A percentile compares a stretch with the other conserved stretches of the same genome.
phyloP scores from a whole-genome alignment of 2,329 filamentous ascomycete genomes.

The Colletotrichum sp. region DNA sequence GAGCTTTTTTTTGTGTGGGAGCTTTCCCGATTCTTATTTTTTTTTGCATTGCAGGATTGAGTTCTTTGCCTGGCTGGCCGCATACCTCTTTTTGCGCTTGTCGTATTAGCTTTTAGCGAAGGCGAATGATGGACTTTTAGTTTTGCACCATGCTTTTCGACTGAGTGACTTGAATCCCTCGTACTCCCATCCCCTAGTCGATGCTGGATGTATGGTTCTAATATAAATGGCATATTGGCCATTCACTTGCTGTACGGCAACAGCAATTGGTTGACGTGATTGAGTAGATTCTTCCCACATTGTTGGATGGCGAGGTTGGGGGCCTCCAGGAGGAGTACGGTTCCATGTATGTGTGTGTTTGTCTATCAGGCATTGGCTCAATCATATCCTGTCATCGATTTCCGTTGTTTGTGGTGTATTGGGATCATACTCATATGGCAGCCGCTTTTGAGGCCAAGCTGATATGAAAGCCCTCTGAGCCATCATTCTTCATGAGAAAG shows the following conservation, averaged over 20 bases:
- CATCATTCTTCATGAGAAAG: neutral
- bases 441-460: neutral
- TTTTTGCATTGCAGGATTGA: neutral
- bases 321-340: neutral
- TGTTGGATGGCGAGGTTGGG: neutral
- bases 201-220: neutral
- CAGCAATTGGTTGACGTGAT: neutral
- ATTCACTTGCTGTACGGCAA: neutral
- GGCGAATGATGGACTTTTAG: slow-evolving; percentile 2
- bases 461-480: neutral
- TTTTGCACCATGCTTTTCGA: neutral
- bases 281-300: neutral
- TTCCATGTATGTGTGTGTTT: neutral
- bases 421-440: neutral
- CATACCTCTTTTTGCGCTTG: neutral
- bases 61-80: neutral
- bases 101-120: slow-evolving; percentile 6
- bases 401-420: neutral
- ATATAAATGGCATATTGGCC: neutral
- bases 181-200: neutral
- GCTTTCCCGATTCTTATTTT: neutral
- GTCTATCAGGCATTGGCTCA: neutral
- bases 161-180: neutral
- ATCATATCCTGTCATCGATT: neutral
- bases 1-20: neutral